Evolutionary conservation across 2,329 filamentous ascomycete genomes (phyloP).

Genomic region (Aspergillus versicolor): DNA sequence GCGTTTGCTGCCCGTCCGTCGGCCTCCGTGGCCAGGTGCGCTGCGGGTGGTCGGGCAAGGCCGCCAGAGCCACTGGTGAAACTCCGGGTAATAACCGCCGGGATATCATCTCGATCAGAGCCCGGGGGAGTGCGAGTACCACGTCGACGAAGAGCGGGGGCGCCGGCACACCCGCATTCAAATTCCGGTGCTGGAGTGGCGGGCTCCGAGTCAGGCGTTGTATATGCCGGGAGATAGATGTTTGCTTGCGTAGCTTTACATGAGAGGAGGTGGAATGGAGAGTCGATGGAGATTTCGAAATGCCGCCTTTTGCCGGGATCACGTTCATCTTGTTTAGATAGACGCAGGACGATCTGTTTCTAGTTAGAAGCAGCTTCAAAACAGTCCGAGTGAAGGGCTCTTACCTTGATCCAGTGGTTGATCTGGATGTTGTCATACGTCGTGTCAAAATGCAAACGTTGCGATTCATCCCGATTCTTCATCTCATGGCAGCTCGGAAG

Average conservation of each 20-base stretch:
- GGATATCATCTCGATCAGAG: conserved; percentile 31
- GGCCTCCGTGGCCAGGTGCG: conserved; percentile 49
- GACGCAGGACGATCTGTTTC: conserved; percentile 79
- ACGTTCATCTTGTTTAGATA: conserved; percentile 77
- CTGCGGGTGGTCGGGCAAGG: conserved; percentile 49
- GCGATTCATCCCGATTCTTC: conserved; percentile 65
- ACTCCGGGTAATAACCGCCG: conserved; percentile 30
- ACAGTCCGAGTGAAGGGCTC: background rate
- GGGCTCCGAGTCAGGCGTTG: conserved; percentile 52
- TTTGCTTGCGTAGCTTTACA: conserved; percentile 92
- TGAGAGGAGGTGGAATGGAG: conserved; percentile 87
- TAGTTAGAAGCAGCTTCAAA: conserved; percentile 7
- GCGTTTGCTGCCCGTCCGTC: conserved; percentile 36
- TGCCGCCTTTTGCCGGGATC: conserved; percentile 79
- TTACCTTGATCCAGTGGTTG: conserved; percentile 93
- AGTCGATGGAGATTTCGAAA: conserved; percentile 96
- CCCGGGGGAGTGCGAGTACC: conserved; percentile 23
- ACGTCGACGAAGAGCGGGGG: conserved; percentile 46
- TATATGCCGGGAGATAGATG: conserved; percentile 80
- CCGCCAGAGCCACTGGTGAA: conserved; percentile 42
- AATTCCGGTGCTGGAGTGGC: conserved; percentile 56
- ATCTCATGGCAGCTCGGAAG: conserved; percentile 85
- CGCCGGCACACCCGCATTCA: conserved; percentile 67
- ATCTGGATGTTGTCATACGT: conserved; percentile 94
- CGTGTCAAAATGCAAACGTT: conserved; percentile 80